Conservation (phyloP, 2,329 filamentous ascomycete species). For the Stachybotrys chartarum region DNA sequence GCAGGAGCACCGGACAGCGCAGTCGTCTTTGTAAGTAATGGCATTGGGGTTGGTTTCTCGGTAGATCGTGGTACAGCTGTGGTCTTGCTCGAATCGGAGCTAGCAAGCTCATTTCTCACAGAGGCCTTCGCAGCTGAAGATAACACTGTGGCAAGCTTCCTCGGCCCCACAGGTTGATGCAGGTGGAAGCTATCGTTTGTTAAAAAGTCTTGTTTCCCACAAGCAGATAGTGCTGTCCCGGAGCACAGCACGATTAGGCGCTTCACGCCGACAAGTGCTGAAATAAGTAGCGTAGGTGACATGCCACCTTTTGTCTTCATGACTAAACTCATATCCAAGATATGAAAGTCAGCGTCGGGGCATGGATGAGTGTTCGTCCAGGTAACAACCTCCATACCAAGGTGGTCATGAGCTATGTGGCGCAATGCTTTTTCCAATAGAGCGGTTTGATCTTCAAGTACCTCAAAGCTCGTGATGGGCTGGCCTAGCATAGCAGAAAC, state of each 20-base stretch:
- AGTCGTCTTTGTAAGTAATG: neutral
- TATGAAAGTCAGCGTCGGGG: neutral
- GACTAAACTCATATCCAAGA: neutral
- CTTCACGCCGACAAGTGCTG: neutral
- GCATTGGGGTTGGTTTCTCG: neutral
- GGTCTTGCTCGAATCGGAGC: neutral
- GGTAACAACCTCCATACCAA: neutral
- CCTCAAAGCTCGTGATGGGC: neutral
- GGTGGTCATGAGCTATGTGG: neutral
- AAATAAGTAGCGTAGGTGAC: neutral
- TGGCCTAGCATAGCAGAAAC: neutral
- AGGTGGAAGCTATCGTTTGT: neutral
- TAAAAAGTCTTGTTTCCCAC: neutral
- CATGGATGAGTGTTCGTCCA: neutral
- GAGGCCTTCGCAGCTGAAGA: neutral
- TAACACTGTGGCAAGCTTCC: neutral
- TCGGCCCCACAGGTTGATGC: neutral
- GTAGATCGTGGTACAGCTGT: neutral
- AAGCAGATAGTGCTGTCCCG: neutral
- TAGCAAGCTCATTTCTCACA: neutral
- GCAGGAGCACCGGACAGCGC: neutral
- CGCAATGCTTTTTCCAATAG: neutral
- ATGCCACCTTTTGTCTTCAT: neutral
- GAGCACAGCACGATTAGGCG: neutral
- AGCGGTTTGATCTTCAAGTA: neutral